phyloP scores from a whole-genome alignment of 345 rosid genomes.

The Camelina hispida region DNA sequence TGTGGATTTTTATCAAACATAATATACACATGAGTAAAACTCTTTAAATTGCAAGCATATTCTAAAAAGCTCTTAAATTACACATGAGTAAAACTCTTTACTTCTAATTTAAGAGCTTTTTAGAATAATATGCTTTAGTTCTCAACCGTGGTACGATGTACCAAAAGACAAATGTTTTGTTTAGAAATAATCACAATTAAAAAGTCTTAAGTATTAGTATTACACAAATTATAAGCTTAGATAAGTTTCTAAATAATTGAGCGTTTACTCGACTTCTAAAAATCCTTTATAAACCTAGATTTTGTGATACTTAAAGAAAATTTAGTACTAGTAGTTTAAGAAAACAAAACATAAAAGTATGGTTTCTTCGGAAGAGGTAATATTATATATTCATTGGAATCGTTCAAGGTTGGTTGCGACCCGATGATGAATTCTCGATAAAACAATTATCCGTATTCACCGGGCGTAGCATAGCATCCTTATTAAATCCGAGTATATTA shows the following conservation, averaged over 20 bases:
- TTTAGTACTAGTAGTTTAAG: background rate
- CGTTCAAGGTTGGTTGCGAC: slow-evolving; percentile 17
- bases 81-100: background rate
- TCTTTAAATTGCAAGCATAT: too few relatives aligned
- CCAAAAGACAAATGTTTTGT: background rate
- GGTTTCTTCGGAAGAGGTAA: background rate
- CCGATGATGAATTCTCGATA: slow-evolving; percentile 28
- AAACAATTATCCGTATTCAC: slow-evolving; percentile 25
- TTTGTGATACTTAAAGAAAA: background rate
- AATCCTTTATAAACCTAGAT: background rate
- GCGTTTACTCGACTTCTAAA: background rate
- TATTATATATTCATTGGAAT: background rate
- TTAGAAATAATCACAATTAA: background rate
- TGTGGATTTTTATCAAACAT: too few relatives aligned
- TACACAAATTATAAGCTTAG: background rate
- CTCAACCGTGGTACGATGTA: background rate
- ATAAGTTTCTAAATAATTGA: background rate
- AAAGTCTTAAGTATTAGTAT: background rate
- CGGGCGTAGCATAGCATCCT: slow-evolving; percentile 25
- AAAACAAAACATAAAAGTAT: background rate
- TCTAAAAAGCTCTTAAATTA: too few relatives aligned
- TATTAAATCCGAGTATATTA: background rate
- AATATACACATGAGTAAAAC: too few relatives aligned
- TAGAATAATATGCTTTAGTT: background rate
- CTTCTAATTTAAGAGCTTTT: background rate